These are phyloP conservation scores for Turritis glabra DNA, from an alignment of 345 rosid species.

Conservation along the genomic window DNA sequence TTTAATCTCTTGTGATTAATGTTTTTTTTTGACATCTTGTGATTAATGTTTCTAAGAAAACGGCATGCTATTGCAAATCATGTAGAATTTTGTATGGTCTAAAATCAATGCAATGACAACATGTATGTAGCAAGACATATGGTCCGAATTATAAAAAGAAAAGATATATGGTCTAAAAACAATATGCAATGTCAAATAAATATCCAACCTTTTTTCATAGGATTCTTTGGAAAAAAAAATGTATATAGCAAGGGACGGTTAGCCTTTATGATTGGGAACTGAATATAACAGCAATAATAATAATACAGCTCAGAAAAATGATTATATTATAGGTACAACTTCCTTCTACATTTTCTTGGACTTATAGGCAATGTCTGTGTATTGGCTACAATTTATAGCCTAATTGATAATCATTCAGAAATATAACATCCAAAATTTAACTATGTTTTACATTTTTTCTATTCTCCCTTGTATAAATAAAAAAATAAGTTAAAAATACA, in stretches of 20 bases:
- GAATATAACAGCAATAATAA: conserved; percentile 6
- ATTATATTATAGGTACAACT: conserved; percentile 34
- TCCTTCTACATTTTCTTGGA: conserved; percentile 27
- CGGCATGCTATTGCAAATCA: conserved; percentile 11
- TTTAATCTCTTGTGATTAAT: not conserved
- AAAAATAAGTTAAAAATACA: not conserved
- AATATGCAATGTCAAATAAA: not conserved
- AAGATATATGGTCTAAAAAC: conserved; percentile 5
- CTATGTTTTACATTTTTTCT: not conserved
- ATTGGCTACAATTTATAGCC: not conserved
- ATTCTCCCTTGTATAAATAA: not conserved
- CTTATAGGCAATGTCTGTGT: conserved; percentile 17
- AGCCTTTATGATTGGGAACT: conserved; percentile 33
- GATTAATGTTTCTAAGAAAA: conserved; percentile 5
- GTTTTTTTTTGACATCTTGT: not conserved
- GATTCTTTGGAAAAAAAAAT: not conserved
- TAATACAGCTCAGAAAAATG: conserved; percentile 12
- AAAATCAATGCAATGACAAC: conserved; percentile 14
- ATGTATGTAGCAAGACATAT: not conserved
- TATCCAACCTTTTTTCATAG: not conserved
- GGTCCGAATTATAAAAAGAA: not conserved
- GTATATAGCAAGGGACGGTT: conserved; percentile 3
- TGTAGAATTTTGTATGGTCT: conserved; percentile 28
- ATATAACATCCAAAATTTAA: not conserved
- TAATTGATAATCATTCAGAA: not conserved